Evolutionary conservation across 352 stramenopile genomes (phyloP), one percentile per base, ranked within the genome.

Genomic region (Aphanomyces astaci): DNA sequence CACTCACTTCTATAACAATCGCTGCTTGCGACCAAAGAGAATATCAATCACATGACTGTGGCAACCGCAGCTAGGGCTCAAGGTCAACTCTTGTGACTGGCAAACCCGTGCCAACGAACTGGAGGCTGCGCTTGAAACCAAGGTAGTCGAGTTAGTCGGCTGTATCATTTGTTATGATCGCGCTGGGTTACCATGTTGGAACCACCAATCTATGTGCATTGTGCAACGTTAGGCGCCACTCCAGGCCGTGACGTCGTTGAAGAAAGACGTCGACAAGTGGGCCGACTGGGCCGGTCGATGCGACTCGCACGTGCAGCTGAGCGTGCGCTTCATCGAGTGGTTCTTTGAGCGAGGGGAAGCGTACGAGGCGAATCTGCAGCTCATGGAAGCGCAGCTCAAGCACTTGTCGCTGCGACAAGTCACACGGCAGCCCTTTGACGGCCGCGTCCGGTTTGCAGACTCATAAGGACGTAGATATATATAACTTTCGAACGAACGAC

Each of bases 261-360:
- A 65, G 10, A 24, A 24, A 2, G 28, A 39, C 36, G 28, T 65
- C 22, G 32, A 32, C 51, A 30, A 32, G 17, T n/a, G 32, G 25
- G 51, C 30, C 51, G 51, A 32, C 7, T 30, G 17, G 24, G 24
- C 7, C 13, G 33, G 11, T n/a, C 51, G 19, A 7, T 59, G 51
- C 51, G 51, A 30, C 5, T 30, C 51, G 17, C 80, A 89, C 51
- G 75, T 81, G 1, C 66, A 76, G 32, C 52, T 89, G 39, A 85
- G 78, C 45, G 79, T 82, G 2, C 77, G 81, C 0, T 92, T 94
- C 70, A 46, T 94, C 49, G 75, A 84, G 32, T 94, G 85, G 83
- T 94, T 90, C 71, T 76, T 78, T 3, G 72, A 62, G 27, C 81
- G 82, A 4, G 84, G 84, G 0, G 82, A 89, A 31, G 78, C 80